These are phyloP conservation scores for Colletotrichum horii DNA, from an alignment of 2,329 filamentous ascomycete genomes.

Conservation along the genomic window DNA sequence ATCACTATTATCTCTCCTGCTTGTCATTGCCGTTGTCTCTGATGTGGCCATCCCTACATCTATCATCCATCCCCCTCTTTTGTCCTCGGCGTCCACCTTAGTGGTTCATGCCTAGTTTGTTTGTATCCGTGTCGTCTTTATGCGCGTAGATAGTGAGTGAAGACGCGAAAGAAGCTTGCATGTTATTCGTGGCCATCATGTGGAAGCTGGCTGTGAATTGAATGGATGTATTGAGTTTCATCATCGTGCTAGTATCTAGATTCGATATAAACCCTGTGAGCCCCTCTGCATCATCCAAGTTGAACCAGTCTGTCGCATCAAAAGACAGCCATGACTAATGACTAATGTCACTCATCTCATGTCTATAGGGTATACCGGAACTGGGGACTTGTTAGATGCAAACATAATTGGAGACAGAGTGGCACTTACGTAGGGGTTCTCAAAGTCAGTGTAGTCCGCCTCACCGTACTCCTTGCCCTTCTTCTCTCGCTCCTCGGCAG, in stretches of 20 bases:
- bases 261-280: neutral
- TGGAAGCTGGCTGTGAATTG: rapidly evolving
- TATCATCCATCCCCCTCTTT: too few relatives aligned
- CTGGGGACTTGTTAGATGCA: neutral
- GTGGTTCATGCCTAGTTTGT: too few relatives aligned
- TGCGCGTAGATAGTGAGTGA: too few relatives aligned
- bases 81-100: too few relatives aligned
- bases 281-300: neutral
- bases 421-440: constrained; percentile 38
- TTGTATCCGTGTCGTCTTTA: too few relatives aligned
- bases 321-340: neutral
- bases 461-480: constrained; percentile 38
- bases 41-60: too few relatives aligned
- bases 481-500: constrained; percentile 35
- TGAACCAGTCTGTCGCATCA: rapidly evolving
- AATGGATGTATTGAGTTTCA: neutral
- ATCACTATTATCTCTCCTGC: too few relatives aligned
- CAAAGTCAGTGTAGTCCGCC: constrained; percentile 40
- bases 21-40: too few relatives aligned
- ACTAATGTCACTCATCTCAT: neutral
- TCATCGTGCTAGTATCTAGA: neutral
- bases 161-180: too few relatives aligned
- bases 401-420: rapidly evolving
- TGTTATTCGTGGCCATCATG: neutral
- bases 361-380: neutral